Evolutionary conservation across 2,329 filamentous ascomycete species (phyloP).

Genomic region (Lanzia echinophila): DNA sequence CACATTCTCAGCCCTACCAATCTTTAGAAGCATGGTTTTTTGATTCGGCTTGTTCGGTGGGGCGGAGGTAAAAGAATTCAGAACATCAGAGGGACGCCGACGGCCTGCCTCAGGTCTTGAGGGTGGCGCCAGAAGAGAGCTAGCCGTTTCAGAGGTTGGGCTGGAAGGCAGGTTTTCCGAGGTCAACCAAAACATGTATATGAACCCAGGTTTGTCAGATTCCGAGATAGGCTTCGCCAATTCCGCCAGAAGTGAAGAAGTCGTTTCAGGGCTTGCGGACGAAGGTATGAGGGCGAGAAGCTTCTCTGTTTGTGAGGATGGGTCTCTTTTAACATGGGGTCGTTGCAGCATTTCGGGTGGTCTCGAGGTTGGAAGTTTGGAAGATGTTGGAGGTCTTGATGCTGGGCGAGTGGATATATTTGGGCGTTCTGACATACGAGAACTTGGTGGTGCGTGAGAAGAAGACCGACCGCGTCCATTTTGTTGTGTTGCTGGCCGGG

Average conservation of each 20-base stretch:
- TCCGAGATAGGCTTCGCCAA: constrained; percentile 68
- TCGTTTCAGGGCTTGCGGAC: constrained; percentile 57
- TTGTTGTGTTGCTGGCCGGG: constrained; percentile 19
- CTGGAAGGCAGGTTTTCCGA: constrained; percentile 50
- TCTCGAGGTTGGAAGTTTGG: constrained; percentile 5
- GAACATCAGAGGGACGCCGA: constrained; percentile 48
- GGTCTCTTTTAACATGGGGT: constrained; percentile 24
- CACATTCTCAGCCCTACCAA: constrained; percentile 70
- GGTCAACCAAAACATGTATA: constrained; percentile 98
- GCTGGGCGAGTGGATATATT: constrained; percentile 11
- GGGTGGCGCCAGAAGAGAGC: constrained; percentile 50
- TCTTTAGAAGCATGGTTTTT: constrained; percentile 63
- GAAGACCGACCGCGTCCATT: constrained; percentile 11
- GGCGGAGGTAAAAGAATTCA: constrained; percentile 43
- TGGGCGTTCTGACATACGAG: neutral
- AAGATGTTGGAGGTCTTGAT: constrained; percentile 4
- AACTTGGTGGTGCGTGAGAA: constrained; percentile 9
- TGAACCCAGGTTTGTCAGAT: constrained; percentile 78
- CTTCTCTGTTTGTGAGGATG: constrained; percentile 33
- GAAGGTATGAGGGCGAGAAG: constrained; percentile 65
- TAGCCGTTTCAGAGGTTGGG: constrained; percentile 51
- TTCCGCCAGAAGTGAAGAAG: constrained; percentile 68
- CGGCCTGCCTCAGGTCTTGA: constrained; percentile 30
- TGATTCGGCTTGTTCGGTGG: constrained; percentile 25
- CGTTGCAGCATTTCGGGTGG: constrained; percentile 15